These are phyloP conservation scores for Camellia granthamiana DNA, from an alignment of 148 eudicot genomes.

Conservation along the genomic window DNA sequence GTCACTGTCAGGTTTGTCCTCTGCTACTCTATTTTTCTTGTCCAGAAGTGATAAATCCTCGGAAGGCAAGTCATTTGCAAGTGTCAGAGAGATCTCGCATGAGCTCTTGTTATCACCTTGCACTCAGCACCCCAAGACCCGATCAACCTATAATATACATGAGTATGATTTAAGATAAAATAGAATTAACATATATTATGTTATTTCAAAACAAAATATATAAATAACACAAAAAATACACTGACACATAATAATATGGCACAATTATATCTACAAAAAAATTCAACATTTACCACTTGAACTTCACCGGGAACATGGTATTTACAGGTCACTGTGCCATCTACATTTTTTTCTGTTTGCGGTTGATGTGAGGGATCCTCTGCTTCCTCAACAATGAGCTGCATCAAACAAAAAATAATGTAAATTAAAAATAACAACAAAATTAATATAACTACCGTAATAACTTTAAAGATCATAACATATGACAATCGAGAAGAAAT, in stretches of 20 bases:
- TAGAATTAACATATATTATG: neutral
- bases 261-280: neutral
- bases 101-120: conserved; percentile 34
- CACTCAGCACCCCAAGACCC: conserved; percentile 83
- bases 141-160: conserved; percentile 66
- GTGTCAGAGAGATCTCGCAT: conserved; percentile 22
- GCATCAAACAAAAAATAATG: conserved; percentile 17
- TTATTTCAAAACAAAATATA: neutral
- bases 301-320: conserved; percentile 32
- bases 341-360: conserved; percentile 25
- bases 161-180: neutral
- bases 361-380: conserved; percentile 25
- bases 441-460: neutral
- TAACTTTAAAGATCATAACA: neutral
- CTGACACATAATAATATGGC: neutral
- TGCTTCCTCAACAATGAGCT: conserved; percentile 32
- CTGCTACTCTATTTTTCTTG: conserved; percentile 27
- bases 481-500: neutral
- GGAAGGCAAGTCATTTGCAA: conserved; percentile 28
- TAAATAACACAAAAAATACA: neutral
- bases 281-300: conserved; percentile 49
- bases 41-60: conserved; percentile 32
- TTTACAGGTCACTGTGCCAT: conserved; percentile 21
- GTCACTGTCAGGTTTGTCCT: conserved; percentile 30
- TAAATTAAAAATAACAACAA: neutral